Base-by-base conservation (phyloP, 1,284 basidiomycete species). In the Malassezia furfur region DNA sequence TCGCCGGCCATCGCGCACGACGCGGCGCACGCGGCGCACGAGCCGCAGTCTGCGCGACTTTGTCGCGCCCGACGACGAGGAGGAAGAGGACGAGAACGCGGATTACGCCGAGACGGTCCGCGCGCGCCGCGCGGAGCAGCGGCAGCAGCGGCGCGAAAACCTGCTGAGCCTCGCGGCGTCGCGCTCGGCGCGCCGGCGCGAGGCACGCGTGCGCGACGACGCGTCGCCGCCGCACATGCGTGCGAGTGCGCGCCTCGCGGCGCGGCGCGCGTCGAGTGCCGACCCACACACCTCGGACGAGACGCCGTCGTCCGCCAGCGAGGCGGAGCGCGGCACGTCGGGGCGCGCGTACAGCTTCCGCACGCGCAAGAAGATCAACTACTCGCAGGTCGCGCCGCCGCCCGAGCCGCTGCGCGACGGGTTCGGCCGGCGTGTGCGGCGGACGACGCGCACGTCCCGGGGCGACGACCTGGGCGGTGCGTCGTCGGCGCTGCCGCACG, bases 281-380 rank as follows among this genome's bases (percentile, higher is more conserved):
- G 52, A 54, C 17, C 61, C 61, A 39, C 62, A 66, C 30, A 57
- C 50, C 39, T 63, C 47, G n/a, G 57, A 54, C 8, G 67, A 63
- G 28, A 48, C 47, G 17, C 21, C 36, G 10, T 64, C 67, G 21
- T 57, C 58, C 21, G 54, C 57, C 40, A 55, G 64, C 25, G 66
- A 70, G 43, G 59, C 57, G 48, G 66, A 63, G 40, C 60, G 62
- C 39, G 60, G 60, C n/a, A 57, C 66, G 31, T 54, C 61, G 39
- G 60, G 62, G 19, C 60, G 64, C 46, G 58, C 65, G 5, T 70
- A 73, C 61, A 63, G 59, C 15, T 61, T 72, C n/a, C 67, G 70
- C 30, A 57, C 64, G 45, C 66, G 70, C 48, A 73, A 73, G 44
- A 68, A 68, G 54, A 62, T 73, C 60, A 70, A 73, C 56, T 73